Evolutionary conservation across 768 basidiomycete species (phyloP), one percentile per base, ranked within the genome.

Genomic region (Kwoniella bestiolae): DNA sequence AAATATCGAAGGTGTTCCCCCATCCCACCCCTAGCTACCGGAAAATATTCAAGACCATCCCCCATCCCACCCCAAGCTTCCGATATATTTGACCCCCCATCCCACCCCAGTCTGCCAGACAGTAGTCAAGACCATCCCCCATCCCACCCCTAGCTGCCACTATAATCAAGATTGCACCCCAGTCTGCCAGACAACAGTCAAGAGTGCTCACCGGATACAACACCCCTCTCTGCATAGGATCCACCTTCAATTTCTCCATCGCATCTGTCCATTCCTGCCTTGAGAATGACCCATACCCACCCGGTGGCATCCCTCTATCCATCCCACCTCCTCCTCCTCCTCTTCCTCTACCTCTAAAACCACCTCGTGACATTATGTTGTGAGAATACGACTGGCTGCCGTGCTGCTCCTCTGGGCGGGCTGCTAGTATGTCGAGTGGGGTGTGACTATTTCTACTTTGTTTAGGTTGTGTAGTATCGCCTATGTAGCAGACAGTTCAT

Each of bases 131-230:
- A 25, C 23, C 21, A 47, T n/a, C 46, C 46, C 46, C 46, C 46
- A 47, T 47, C 46, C 46, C 3, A 47, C 46, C 46, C 46, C 46
- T 4, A 47, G n/a, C 46, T 47, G n/a, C 46, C 46, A 25, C 7
- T 47, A 21, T 18, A 46, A 46, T n/a, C 12, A 11, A 38, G 18
- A 23, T 6, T 38, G 18, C n/a, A n/a, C 1, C 35, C 11, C 38
- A 4, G 12, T 5, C 18, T n/a, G n/a, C n/a, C n/a, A n/a, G 8
- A 32, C 31, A 41, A 26, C 23, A 21, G 50, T 7, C 1, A 5
- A 68, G n/a, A n/a, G n/a, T n/a, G n/a, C 76, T 71, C 51, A 77
- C 76, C 41, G 76, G 76, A 59, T 75, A 75, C 38, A 77, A 28
- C 65, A 65, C 66, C 0, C 76, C 73, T 41, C 60, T 65, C 55